Evolutionary conservation across 164 flowering plant species (phyloP).

Genomic region (Liriodendron chinense): DNA sequence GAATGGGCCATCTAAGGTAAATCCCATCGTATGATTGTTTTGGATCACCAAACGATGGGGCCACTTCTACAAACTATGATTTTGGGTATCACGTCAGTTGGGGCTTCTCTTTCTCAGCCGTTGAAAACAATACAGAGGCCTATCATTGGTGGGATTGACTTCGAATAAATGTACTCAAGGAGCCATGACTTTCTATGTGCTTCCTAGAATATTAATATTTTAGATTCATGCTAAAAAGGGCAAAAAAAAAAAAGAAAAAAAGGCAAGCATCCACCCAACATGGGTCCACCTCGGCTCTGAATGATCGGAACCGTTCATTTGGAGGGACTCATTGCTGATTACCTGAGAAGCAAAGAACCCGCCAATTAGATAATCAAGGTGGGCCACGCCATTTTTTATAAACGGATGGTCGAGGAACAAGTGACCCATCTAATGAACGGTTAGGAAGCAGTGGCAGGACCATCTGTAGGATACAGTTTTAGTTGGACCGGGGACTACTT

Average conservation of each 20-base stretch:
- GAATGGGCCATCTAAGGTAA: background rate
- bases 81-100: background rate
- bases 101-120: background rate
- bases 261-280: too few species aligned
- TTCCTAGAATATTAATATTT: background rate
- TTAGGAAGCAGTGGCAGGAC: too few species aligned
- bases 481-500: too few species aligned
- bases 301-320: background rate
- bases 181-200: background rate
- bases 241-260: too few species aligned
- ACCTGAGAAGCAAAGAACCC: background rate
- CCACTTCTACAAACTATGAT: background rate
- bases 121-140: background rate
- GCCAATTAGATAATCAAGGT: too few species aligned
- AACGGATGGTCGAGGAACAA: too few species aligned
- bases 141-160: background rate
- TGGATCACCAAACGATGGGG: background rate
- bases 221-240: background rate
- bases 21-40: background rate
- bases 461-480: too few species aligned
- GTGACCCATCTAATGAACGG: too few species aligned
- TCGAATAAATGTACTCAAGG: background rate
- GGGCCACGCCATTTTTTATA: too few species aligned
- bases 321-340: background rate
- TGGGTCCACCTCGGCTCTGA: background rate